A percentile compares a stretch with the other conserved stretches of the same genome.
These are phyloP conservation scores for Cyphellophora attinorum DNA, from an alignment of 2,329 filamentous ascomycete species.

Conservation along the genomic window DNA sequence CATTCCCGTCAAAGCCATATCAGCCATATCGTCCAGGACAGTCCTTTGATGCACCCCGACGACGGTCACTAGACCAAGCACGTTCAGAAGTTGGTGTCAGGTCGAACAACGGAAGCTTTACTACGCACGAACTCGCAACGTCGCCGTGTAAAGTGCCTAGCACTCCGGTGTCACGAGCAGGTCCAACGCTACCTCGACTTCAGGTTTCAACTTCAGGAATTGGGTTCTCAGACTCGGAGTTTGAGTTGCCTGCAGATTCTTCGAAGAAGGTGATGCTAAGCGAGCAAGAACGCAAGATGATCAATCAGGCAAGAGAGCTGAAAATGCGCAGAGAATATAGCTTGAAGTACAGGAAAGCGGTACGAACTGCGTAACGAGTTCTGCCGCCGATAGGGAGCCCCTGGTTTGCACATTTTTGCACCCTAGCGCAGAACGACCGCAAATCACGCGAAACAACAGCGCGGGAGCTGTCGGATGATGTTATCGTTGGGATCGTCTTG, in stretches of 20 bases:
- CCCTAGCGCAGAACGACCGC: no score
- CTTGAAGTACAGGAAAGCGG: conserved; percentile 3
- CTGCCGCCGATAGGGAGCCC: no score
- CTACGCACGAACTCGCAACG: conserved; percentile 12
- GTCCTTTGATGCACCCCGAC: conserved; percentile 42
- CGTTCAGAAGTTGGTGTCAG: conserved; percentile 2
- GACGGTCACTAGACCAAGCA: conserved; percentile 38
- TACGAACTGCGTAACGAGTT: no score
- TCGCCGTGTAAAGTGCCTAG: conserved; percentile 11
- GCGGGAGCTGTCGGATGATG: no score
- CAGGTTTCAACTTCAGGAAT: conserved; percentile 20
- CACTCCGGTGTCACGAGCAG: conserved; percentile 2
- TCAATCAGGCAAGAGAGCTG: conserved; percentile 17
- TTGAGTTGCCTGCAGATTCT: conserved; percentile 17
- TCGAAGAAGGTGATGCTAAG: conserved; percentile 20
- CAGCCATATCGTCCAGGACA: conserved; percentile 33
- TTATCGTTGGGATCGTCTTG: no score
- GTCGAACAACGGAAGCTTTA: conserved; percentile 4
- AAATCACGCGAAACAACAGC: no score
- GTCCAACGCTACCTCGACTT: conserved; percentile 17
- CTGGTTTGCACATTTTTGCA: no score
- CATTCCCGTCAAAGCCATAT: conserved; percentile 14
- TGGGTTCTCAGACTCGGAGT: conserved; percentile 19
- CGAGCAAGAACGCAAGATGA: conserved; percentile 18
- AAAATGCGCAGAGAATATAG: conserved; percentile 10